Base-by-base conservation (phyloP, 805 yeast genomes). In the Cyberlindnera maclurae region DNA sequence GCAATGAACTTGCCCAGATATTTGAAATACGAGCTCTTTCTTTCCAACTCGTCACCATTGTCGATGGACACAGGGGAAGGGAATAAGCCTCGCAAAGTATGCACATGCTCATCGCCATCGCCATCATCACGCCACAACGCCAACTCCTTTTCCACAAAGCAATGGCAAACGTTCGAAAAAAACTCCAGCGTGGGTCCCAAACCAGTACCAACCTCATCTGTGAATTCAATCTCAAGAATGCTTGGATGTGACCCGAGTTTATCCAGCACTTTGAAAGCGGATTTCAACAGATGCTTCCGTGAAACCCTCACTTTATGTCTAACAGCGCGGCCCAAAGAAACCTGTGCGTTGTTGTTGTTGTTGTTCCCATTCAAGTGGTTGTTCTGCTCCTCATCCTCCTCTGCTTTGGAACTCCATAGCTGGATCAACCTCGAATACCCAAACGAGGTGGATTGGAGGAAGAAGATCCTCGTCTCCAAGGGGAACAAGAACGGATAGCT, bases 151-250 rank as follows among this genome's bases (percentile, higher is more conserved):
- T 64, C 69, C 1, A 82, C 64, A 56, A 90, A 87, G 45, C 80
- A 88, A 40, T 68, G 75, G 0, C 96, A 87, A 2, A 85, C 87
- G 12, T 70, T 65, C 0, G 97, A 78, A 54, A 87, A 90, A 54
- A 93, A 90, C 59, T 90, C 98, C 46, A 89, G 66, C 0, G 98
- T 90, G 4, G 98, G 98, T 0, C 98, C 98, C 33, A 88, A 63
- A 0, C 98, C 98, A 0, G 96, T 81, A n/a, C 97, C 98, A 6
- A 73, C 96, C 57, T 90, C 98, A 47, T 82, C 88, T 45, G 71
- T 77, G 52, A 83, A 90, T 56, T 89, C 96, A 40, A 93, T 79
- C 51, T 90, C 97, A 16, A 90, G 62, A 4, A 84, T 67, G 22
- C 87, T 82, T 1, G 96, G 88, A n/a, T 80, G 71, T 0, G 83